phyloP scores from a whole-genome alignment of 805 yeast species.

The Nakazawaea ambrosiae region DNA sequence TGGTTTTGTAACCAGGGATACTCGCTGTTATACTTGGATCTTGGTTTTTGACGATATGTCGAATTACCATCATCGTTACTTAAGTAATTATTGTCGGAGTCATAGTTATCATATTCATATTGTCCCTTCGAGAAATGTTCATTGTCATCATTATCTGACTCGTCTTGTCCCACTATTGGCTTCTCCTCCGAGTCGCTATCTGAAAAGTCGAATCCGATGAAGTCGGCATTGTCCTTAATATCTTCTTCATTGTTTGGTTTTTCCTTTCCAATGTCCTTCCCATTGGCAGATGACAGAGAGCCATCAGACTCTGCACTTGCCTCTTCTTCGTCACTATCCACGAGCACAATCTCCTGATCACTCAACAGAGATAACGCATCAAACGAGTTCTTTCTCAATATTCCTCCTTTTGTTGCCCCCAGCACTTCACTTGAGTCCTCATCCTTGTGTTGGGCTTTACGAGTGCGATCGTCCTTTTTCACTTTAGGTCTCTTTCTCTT shows the following conservation, averaged over 20 bases:
- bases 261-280: conserved; percentile 7
- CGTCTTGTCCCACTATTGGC: too few relatives aligned
- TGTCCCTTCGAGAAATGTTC: conserved; percentile 14
- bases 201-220: conserved; percentile 47
- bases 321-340: conserved; percentile 6
- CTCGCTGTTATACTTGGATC: conserved; percentile 25
- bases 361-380: conserved; percentile 9
- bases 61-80: conserved; percentile 36
- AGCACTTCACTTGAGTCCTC: too few relatives aligned
- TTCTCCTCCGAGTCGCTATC: conserved; percentile 24
- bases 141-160: too few relatives aligned
- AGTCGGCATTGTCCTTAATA: conserved; percentile 40
- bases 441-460: too few relatives aligned
- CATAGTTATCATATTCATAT: conserved; percentile 16
- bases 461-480: too few relatives aligned
- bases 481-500: conserved; percentile 2
- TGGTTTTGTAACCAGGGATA: conserved; percentile 76
- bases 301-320: conserved; percentile 4
- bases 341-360: conserved; percentile 11
- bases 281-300: conserved; percentile 3
- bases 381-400: conserved; percentile 11
- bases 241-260: conserved; percentile 23
- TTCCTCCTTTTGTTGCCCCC: too few relatives aligned
- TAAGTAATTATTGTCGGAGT: conserved; percentile 32
- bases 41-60: conserved; percentile 18